These are phyloP conservation scores for Globisporangium cystogenes DNA, from an alignment of 352 stramenopile genomes.

Conservation along the genomic window DNA sequence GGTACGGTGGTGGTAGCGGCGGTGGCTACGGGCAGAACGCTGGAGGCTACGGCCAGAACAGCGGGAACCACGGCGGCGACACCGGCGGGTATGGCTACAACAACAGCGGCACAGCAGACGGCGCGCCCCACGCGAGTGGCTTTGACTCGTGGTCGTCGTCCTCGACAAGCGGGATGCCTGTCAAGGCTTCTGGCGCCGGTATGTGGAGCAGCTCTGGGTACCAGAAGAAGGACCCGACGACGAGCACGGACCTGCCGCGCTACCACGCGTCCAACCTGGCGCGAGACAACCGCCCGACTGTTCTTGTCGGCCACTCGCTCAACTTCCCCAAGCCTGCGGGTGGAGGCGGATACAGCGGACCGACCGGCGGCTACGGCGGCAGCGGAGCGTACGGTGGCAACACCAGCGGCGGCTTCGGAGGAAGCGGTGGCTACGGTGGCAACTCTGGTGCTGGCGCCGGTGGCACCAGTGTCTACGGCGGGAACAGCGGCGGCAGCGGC, in stretches of 20 bases:
- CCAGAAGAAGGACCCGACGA: slow-evolving; percentile 56
- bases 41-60: slow-evolving; percentile 16
- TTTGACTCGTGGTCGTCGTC: slow-evolving; percentile 54
- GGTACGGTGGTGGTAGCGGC: slow-evolving; percentile 8
- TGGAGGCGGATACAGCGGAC: slow-evolving; percentile 24
- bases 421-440: slow-evolving; percentile 1
- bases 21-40: slow-evolving; percentile 16
- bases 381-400: slow-evolving; percentile 12
- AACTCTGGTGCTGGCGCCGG: background rate
- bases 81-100: slow-evolving; percentile 23
- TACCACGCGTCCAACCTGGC: slow-evolving; percentile 37
- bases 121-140: slow-evolving; percentile 20
- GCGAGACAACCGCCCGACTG: slow-evolving; percentile 80
- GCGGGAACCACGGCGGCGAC: slow-evolving; percentile 2
- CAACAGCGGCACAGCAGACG: slow-evolving; percentile 1
- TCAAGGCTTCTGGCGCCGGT: slow-evolving; percentile 38
- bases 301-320: slow-evolving; percentile 73
- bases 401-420: background rate
- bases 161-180: slow-evolving; percentile 18
- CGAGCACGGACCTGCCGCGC: slow-evolving; percentile 24
- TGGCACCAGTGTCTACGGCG: slow-evolving; percentile 13
- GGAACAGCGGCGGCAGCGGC: slow-evolving; percentile 9
- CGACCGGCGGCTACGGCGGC: slow-evolving; percentile 36
- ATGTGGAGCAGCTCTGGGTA: slow-evolving; percentile 82
- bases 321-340: slow-evolving; percentile 60